Base-by-base conservation (phyloP, 1,284 basidiomycete genomes). In the Erythrobasidium hasegawianum region DNA sequence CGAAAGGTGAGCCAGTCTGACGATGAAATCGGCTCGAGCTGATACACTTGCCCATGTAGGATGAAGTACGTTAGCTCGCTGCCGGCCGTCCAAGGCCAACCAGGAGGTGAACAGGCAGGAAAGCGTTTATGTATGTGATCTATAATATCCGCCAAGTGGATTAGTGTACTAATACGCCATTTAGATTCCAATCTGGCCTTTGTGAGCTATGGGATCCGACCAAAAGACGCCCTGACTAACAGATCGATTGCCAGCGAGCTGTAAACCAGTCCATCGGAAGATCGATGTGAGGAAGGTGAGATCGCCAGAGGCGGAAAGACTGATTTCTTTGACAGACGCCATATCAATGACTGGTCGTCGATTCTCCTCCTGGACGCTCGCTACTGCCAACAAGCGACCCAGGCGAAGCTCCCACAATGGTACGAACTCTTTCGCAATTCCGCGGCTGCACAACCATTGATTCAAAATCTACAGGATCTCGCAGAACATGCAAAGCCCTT, bases 221-320 rank as follows among this genome's bases (percentile, higher is more conserved):
- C 43, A 20, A 38, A 22, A 10, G 7, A 16, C 8, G 43, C 43
- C n/a, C 43, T 47, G 4, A 47, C 43, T 16, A 18, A 8, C 4
- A 24, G 5, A 47, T 47, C 14, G n/a, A 5, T 39, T 68, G 56
- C 41, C 64, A 73, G 64, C 72, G 75, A 58, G 82, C 93, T 0
- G 93, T 97, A 47, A 98, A 98, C 78, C 95, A 98, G 77, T 92
- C 89, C 64, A 97, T 98, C 69, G 94, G 93, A 69, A 62, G 84
- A 75, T 2, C 27, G n/a, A 53, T 49, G 62, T 60, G 22, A 41
- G 50, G n/a, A 55, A 8, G 26, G 20, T 18, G 27, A 16, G 14
- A 10, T 38, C 53, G 22, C 71, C n/a, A 39, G n/a, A n/a, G n/a
- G n/a, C n/a, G n/a, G n/a, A 20, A 18, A 26, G 24, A 14, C 56